Evolutionary conservation across 1,139 yeast genomes (phyloP), one percentile per base, ranked within the genome.

Genomic region (Blastobotrys capitulatus): DNA sequence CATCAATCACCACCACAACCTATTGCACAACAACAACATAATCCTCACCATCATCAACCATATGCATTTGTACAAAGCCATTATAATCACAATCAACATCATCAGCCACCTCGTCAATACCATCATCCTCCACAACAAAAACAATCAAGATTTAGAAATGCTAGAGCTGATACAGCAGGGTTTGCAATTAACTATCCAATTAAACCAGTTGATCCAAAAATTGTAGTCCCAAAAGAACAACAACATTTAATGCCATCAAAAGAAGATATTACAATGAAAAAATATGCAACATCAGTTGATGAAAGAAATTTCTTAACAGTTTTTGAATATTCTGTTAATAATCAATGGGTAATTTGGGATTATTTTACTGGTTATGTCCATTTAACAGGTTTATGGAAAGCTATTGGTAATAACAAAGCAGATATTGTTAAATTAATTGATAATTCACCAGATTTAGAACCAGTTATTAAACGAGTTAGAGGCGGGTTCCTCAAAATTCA

Each of bases 401-500:
- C 90, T 13, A 74, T 85, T 38, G 84, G 83, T 13, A 79, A 82
- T 61, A 67, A 79, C 46, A 86, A 82, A 37, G 86, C 92, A 15
- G 92, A 84, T 67, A 85, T 86, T 45, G 87, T 83, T 50, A 82
- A 82, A 64, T 70, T 86, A 42, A 71, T 86, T 39, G 94, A 86
- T 62, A 79, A 83, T 48, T 81, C 85, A 27, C 94, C 89, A 4
- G 83, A 78, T 60, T 69, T 77, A 57, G 79, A 78, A 65, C 87
- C 82, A 38, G 78, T 78, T 39, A 79, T 88, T 49, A 79, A 81
- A 58, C 76, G 96, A 45, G 88, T 89, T 19, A 72, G 97, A 50
- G 97, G 97, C 42, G 97, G 97, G 2, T 87, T 82, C 60, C 75
- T 90, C 58, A 89, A 88, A 71, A 87, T 90, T 59, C 97, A 90